Base-by-base conservation (phyloP, 164 flowering plant species). In the Macadamia tetraphylla region DNA sequence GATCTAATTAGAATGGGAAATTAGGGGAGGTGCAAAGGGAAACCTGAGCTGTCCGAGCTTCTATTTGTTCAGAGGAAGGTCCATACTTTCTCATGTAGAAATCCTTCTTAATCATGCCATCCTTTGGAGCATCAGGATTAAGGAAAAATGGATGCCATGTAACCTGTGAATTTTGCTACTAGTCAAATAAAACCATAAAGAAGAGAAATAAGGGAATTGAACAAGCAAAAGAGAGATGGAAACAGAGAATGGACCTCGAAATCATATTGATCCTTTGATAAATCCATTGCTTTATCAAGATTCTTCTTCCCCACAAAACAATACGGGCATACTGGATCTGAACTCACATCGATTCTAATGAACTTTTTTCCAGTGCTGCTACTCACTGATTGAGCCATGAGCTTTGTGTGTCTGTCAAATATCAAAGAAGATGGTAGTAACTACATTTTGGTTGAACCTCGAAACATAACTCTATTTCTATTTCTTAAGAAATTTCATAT, bases 321-420 rank as follows among this genome's bases (percentile, higher is more conserved):
- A 97, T 97, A 94, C 48, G 97, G 99, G 67, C 99, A 94, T 18
- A 92, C 97, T 0, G 92, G 83, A 74, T 94, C 99, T 29, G 92
- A 81, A 73, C 85, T 88, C 63, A 90, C 65, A 74, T 94, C 99
- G 55, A 94, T 85, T 62, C 44, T 75, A 60, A 94, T 77, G 58
- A 84, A 85, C 82, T 88, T 90, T 85, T 87, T 92, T 18, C 64
- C 84, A 29, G 72, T 17, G 71, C 57, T 72, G 68, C 35, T 68
- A 55, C 69, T 71, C 2, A 15, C 69, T 67, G 87, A 76, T 53
- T 77, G 78, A 69, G 89, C 83, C 96, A 89, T 86, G 70, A 67
- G 69, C 46, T 65, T 73, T 29, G 40, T 52, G 67, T 72, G 65
- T 70, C 84, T 76, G 78, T 49, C 73, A 66, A 31, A 23, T 29